phyloP scores from a whole-genome alignment of 257 asterid genomes.

The Schizonepeta tenuifolia region DNA sequence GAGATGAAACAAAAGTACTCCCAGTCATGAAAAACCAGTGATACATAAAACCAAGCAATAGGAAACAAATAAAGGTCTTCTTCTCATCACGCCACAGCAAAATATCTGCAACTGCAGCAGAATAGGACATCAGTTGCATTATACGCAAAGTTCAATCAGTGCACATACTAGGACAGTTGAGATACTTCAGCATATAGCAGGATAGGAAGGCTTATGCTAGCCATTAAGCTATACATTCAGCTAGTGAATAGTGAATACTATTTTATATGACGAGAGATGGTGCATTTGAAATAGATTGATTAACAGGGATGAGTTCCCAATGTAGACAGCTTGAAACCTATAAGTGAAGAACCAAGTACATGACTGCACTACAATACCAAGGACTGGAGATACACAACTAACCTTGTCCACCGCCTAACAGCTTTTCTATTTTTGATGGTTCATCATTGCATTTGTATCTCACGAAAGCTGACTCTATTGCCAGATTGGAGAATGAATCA shows the following conservation, averaged over 20 bases:
- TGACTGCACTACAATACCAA: constrained; percentile 1
- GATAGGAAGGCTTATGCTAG: constrained; percentile 8
- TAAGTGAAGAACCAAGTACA: background rate
- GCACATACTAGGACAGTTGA: background rate
- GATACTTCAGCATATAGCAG: constrained; percentile 25
- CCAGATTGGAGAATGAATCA: constrained; percentile 60
- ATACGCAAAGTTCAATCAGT: constrained; percentile 24
- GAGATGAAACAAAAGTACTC: constrained; percentile 74
- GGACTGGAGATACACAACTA: constrained; percentile 27
- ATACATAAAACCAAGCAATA: constrained; percentile 61
- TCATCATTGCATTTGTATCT: constrained; percentile 47
- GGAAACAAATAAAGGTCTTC: constrained; percentile 66
- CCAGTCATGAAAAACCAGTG: constrained; percentile 86
- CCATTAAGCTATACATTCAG: constrained; percentile 27
- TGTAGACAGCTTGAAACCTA: constrained; percentile 25
- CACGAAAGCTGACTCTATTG: constrained; percentile 48
- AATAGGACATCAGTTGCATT: constrained; percentile 31
- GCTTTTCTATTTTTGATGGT: constrained; percentile 68
- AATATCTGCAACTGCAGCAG: constrained; percentile 82
- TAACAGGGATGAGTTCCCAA: constrained; percentile 21
- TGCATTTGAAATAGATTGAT: constrained; percentile 12
- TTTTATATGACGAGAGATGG: constrained; percentile 21
- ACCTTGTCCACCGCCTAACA: constrained; percentile 89
- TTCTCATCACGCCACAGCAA: constrained; percentile 97
- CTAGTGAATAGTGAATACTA: constrained; percentile 21